Conservation (phyloP, 169 alveolate species). For the Cryptosporidium muris region DNA sequence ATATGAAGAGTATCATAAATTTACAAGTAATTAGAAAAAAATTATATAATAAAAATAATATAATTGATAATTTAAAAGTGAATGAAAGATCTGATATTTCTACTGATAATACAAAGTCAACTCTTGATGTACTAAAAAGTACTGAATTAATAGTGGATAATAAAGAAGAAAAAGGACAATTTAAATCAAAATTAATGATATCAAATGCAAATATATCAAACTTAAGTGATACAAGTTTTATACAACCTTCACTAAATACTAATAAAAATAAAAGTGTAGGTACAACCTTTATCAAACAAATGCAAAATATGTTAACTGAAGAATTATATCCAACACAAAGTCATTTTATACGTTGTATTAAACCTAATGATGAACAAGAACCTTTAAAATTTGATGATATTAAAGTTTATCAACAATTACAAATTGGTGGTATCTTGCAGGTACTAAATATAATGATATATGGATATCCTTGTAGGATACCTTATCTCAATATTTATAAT, state of each 20-base stretch:
- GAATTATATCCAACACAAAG: conserved; percentile 75
- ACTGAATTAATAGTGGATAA: not conserved
- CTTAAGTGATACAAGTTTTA: not conserved
- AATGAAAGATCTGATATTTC: not conserved
- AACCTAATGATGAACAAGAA: conserved; percentile 74
- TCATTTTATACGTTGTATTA: conserved; percentile 76
- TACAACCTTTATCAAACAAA: conserved; percentile 72
- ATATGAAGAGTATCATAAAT: conserved; percentile 14
- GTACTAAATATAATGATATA: conserved; percentile 76
- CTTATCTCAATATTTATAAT: conserved; percentile 73
- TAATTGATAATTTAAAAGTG: not conserved
- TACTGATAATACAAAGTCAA: not conserved
- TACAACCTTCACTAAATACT: conserved; percentile 49
- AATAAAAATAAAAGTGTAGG: conserved; percentile 60
- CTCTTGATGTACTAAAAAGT: not conserved
- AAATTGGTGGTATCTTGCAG: conserved; percentile 78
- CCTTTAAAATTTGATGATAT: conserved; percentile 71
- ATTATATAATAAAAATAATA: conserved; percentile 1
- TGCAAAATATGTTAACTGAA: conserved; percentile 72
- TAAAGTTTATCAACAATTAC: conserved; percentile 75
- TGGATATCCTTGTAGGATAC: conserved; percentile 78
- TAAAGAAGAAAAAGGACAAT: not conserved
- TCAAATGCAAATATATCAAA: not conserved
- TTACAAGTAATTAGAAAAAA: conserved; percentile 6
- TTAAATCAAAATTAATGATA: not conserved